Base-by-base conservation (phyloP, 305 asterid genomes). In the Fraxinus dipetala region DNA sequence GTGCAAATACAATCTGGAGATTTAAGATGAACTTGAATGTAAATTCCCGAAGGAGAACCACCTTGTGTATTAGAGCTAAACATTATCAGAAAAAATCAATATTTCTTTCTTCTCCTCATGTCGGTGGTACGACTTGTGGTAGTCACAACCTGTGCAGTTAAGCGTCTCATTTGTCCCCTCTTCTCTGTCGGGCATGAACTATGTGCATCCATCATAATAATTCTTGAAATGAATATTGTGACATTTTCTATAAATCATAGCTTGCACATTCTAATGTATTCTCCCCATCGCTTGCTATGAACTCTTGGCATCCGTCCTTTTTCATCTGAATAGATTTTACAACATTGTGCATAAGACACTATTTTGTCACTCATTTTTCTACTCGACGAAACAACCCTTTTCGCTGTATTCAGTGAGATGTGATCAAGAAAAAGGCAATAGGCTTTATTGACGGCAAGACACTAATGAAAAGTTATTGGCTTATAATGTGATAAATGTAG, bases 171-270 rank as follows among this genome's bases (percentile, higher is more conserved):
- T 11, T 1, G 5, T 43, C 54, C 54, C 54, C 54, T 43, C 54
- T 43, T 10, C n/a, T 11, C 16, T 43, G 54, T 0, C 3, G 5
- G n/a, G 54, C 54, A 11, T 43, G 16, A 43, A 11, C 1, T 11
- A 1, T 43, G 5, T 11, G n/a, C 54, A 43, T 43, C 14, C 54
- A 43, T 11, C 54, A 43, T 10, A 43, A 43, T 43, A 43, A 38
- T 38, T 38, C 48, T 43, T 10, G 45, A 43, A 43, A 11, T 43
- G 51, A 43, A 10, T 56, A 48, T 70, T 84, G 77, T 80, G 80
- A 72, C 84, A 80, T 24, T 56, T 45, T 0, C 67, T 84, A 31
- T 80, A 80, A 4, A 84, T 81, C 28, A 40, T 77, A 79, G 9
- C 43, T n/a, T 0, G 0, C 11, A 30, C 82, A 79, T 1, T 38